Evolutionary conservation across 2,329 filamentous ascomycete species (phyloP).

Genomic region (Pseudogymnoascus sp.): DNA sequence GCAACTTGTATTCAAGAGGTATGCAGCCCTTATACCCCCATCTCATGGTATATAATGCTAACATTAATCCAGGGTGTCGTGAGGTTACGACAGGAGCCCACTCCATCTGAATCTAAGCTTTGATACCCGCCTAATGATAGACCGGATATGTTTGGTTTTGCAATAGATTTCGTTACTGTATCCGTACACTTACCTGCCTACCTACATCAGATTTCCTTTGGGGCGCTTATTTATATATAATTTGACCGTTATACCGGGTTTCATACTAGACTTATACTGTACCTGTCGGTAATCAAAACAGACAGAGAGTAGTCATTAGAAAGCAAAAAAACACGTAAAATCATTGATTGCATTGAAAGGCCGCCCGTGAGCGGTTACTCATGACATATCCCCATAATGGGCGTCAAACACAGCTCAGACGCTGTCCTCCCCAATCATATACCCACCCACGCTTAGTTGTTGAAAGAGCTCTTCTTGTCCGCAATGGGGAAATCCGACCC

Average conservation of each 20-base stretch:
- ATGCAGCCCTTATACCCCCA: conserved; percentile 11
- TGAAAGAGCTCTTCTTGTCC: conserved; percentile 51
- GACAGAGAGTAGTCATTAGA: neutral
- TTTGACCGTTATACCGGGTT: neutral
- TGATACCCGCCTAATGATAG: conserved; percentile 1
- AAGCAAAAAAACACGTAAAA: neutral
- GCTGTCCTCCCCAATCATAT: neutral
- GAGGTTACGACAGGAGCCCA: conserved; percentile 38
- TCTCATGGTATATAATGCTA: conserved; percentile 15
- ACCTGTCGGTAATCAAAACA: neutral
- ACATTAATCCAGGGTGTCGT: conserved; percentile 40
- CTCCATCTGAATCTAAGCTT: conserved; percentile 1
- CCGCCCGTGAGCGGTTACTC: neutral
- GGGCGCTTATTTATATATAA: neutral
- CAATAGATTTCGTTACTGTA: conserved; percentile 1
- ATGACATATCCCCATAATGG: neutral
- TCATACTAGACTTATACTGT: neutral
- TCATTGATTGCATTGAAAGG: neutral
- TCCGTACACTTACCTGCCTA: neutral
- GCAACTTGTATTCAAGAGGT: conserved; percentile 77
- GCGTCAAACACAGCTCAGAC: neutral
- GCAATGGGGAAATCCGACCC: conserved; percentile 62
- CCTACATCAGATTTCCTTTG: neutral
- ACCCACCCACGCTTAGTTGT: neutral
- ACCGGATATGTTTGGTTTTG: neutral